phyloP scores from a whole-genome alignment of 2,329 filamentous ascomycete species.

The Talaromyces sp. region DNA sequence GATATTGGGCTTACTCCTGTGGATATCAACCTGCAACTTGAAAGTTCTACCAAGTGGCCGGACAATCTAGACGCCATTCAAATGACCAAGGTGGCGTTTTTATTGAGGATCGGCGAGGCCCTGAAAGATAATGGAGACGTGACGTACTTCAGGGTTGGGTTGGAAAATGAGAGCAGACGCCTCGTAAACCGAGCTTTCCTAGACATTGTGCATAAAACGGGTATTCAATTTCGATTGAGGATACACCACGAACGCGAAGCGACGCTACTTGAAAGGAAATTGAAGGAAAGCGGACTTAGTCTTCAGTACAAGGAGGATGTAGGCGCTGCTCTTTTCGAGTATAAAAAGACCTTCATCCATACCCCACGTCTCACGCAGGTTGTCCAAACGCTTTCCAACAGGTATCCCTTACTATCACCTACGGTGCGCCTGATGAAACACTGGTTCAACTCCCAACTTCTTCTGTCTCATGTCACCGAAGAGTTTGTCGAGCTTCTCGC shows the following conservation, averaged over 20 bases:
- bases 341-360: slow-evolving; percentile 70
- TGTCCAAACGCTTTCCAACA: slow-evolving; percentile 74
- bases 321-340: slow-evolving; percentile 65
- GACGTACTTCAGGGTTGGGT: slow-evolving; percentile 68
- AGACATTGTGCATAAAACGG: slow-evolving; percentile 72
- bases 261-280: slow-evolving; percentile 71
- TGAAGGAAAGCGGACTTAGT: slow-evolving; percentile 70
- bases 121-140: slow-evolving; percentile 62
- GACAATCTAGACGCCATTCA: slow-evolving; percentile 90
- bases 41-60: slow-evolving; percentile 90
- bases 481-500: slow-evolving; percentile 84
- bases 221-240: slow-evolving; percentile 75
- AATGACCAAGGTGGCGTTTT: slow-evolving; percentile 87
- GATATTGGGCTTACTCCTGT: slow-evolving; percentile 53
- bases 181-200: slow-evolving; percentile 77
- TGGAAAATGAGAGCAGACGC: slow-evolving; percentile 71
- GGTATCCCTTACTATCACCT: slow-evolving; percentile 74
- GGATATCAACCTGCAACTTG: slow-evolving; percentile 83
- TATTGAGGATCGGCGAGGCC: slow-evolving; percentile 69
- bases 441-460: slow-evolving; percentile 84
- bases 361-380: slow-evolving; percentile 78
- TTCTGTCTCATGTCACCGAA: slow-evolving; percentile 70
- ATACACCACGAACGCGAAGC: slow-evolving; percentile 89
- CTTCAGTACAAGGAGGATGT: slow-evolving; percentile 66
- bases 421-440: slow-evolving; percentile 82